phyloP scores from a whole-genome alignment of 345 rosid species.

The Populus pruinosa region DNA sequence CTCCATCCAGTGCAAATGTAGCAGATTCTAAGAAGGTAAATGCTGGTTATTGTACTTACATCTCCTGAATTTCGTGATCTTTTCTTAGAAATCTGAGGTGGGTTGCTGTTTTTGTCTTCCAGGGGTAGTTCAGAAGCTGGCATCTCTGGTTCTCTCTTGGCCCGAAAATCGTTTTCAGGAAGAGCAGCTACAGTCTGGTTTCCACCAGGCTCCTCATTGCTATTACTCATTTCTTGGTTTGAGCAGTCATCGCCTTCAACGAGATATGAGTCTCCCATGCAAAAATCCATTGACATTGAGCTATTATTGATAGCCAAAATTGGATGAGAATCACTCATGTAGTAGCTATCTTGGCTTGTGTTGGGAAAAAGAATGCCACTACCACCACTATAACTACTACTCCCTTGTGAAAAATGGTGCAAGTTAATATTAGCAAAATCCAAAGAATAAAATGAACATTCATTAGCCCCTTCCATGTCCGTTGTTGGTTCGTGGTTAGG shows the following conservation, averaged over 20 bases:
- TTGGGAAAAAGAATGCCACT: slow-evolving; percentile 23
- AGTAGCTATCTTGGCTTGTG: slow-evolving; percentile 29
- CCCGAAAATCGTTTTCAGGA: slow-evolving; percentile 19
- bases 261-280: slow-evolving; percentile 43
- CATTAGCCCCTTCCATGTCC: slow-evolving; percentile 15
- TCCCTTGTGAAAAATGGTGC: slow-evolving; percentile 34
- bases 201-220: slow-evolving; percentile 33
- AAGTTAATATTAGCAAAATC: slow-evolving; percentile 13
- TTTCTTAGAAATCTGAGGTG: slow-evolving; percentile 47
- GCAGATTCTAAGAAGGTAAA: neutral
- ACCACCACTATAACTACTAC: slow-evolving; percentile 29
- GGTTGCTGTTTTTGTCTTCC: slow-evolving; percentile 30
- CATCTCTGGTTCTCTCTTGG: slow-evolving; percentile 21
- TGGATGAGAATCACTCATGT: slow-evolving; percentile 34
- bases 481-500: slow-evolving; percentile 37
- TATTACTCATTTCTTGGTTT: slow-evolving; percentile 34
- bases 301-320: slow-evolving; percentile 21
- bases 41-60: slow-evolving; percentile 38
- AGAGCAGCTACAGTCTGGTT: slow-evolving; percentile 24
- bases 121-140: slow-evolving; percentile 23
- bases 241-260: slow-evolving; percentile 34
- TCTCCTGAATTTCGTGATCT: slow-evolving; percentile 42
- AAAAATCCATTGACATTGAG: slow-evolving; percentile 38
- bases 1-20: neutral
- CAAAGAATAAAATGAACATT: slow-evolving; percentile 13